Conservation (phyloP, 352 stramenopile genomes). For the Globisporangium uncinulatum region DNA sequence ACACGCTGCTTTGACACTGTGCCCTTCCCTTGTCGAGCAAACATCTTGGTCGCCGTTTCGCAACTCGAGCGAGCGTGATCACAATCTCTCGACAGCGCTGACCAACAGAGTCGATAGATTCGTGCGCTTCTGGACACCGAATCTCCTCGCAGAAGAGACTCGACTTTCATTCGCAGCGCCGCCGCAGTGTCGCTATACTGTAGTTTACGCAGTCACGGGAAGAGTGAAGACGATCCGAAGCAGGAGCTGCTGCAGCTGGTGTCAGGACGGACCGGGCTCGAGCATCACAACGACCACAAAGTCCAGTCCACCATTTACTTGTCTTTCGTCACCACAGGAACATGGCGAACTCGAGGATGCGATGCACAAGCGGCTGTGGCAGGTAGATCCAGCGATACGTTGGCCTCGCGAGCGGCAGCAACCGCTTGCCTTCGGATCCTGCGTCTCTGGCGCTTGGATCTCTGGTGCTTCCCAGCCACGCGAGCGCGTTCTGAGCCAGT, state of each 20-base stretch:
- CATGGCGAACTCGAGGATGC: slow-evolving; percentile 55
- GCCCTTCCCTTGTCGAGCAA: too few relatives aligned
- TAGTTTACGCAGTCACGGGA: neutral
- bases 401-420: neutral
- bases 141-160: neutral
- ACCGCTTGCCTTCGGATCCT: neutral
- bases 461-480: neutral
- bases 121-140: neutral
- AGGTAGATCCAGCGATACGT: slow-evolving; percentile 33
- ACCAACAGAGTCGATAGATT: neutral
- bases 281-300: neutral
- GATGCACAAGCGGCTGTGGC: slow-evolving; percentile 28
- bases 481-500: neutral
- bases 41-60: too few relatives aligned
- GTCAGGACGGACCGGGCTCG: too few relatives aligned
- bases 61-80: too few relatives aligned
- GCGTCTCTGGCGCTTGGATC: neutral
- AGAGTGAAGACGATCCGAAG: too few relatives aligned
- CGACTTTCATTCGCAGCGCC: slow-evolving; percentile 2
- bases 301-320: neutral
- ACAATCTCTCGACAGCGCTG: neutral
- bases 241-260: too few relatives aligned
- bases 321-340: slow-evolving; percentile 40
- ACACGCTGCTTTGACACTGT: too few relatives aligned
- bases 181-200: neutral